A percentile compares a stretch with the other conserved stretches of the same genome.
phyloP scores from a whole-genome alignment of 2,329 filamentous ascomycete genomes.

The Diaporthe citriasiana region DNA sequence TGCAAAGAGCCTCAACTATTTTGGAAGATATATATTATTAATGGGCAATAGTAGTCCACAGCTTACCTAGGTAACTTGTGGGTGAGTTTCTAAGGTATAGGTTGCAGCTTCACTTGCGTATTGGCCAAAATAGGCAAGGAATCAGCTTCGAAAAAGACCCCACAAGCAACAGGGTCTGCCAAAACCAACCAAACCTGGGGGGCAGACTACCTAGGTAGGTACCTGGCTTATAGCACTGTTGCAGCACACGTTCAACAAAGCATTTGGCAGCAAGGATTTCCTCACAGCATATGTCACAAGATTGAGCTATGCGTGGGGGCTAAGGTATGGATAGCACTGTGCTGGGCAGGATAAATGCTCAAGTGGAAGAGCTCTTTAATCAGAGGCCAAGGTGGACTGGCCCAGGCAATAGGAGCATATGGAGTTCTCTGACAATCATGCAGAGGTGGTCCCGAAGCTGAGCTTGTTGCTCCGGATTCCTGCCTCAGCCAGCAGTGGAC shows the following conservation, averaged over 20 bases:
- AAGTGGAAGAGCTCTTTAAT: constrained; percentile 49
- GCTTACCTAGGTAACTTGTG: too few species aligned
- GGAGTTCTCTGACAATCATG: too few species aligned
- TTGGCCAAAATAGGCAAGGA: not conserved
- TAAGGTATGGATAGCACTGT: too few species aligned
- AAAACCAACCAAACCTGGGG: constrained; percentile 80
- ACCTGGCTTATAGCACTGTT: constrained; percentile 77
- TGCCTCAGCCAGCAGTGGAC: constrained; percentile 52
- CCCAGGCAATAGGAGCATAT: constrained; percentile 45
- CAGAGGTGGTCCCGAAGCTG: constrained; percentile 72
- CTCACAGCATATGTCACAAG: constrained; percentile 58
- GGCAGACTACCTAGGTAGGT: not conserved
- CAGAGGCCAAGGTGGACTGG: too few species aligned
- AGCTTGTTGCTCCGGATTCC: constrained; percentile 69
- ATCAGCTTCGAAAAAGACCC: not conserved
- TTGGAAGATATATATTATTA: not conserved
- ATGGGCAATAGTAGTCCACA: too few species aligned
- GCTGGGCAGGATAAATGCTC: constrained; percentile 55
- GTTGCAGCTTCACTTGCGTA: not conserved
- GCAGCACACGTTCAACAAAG: constrained; percentile 84
- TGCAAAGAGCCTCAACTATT: not conserved
- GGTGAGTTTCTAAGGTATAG: not conserved
- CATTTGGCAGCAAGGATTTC: constrained; percentile 80
- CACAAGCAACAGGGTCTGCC: constrained; percentile 56
- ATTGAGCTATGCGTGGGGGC: too few species aligned